Base-by-base conservation (phyloP, 768 basidiomycete species). In the Tricholoma terreum region DNA sequence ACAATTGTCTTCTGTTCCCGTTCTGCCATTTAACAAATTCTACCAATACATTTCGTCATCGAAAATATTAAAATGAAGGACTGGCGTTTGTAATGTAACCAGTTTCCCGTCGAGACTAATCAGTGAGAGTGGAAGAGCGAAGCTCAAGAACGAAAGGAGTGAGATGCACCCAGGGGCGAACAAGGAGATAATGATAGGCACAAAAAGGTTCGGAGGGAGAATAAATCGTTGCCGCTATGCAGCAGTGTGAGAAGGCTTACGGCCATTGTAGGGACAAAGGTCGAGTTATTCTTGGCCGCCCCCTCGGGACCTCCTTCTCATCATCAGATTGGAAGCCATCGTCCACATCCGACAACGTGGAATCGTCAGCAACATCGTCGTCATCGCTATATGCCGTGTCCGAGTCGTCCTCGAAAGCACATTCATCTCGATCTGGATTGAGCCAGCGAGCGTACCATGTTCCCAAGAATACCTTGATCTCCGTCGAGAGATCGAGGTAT, bases 381-480 rank as follows among this genome's bases (percentile, higher is more conserved):
- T 68, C 63, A 14, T 58, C 59, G n/a, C 61, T 59, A 15, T 60
- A 65, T n/a, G 69, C 68, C 34, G 36, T 59, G 2, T 76, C 78
- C 1, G 73, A 67, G 35, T 70, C 69, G 35, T 68, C 65, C 14
- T 60, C 59, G 21, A 60, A 55, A n/a, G 61, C 63, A n/a, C 65
- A 66, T 35, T 24, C 57, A 2, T 76, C 22, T 70, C 73, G 72
- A 42, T 67, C 68, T 1, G 77, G 71, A 51, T 81, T 74, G 43
- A 83, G 66, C 87, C 87, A 88, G 24, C 77, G 75, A 53, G 80
- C 75, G 70, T 89, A 92, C 87, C 89, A 94, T 56, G 76, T 78
- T 0, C 87, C 84, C 49, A 94, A 76, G 66, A 89, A 89, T 14
- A 85, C 71, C 68, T 91, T 93, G 70, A 94, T 84, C 43, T 89